Base-by-base conservation (phyloP, 2,329 filamentous ascomycete genomes). In the Colletotrichum sp. region DNA sequence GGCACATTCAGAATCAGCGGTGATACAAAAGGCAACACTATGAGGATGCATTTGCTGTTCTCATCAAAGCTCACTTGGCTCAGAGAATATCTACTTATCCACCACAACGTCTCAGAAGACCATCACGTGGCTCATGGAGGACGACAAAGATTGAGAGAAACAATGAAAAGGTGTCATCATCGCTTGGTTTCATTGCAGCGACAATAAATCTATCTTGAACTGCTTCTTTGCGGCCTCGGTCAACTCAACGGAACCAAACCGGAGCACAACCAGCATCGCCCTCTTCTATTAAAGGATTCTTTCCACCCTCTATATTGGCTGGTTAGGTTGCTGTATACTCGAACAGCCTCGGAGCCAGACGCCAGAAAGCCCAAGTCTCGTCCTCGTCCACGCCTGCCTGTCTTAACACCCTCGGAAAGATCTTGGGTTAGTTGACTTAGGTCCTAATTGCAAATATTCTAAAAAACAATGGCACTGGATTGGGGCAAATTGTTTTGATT, bases 231-330 rank as follows among this genome's bases (percentile, higher is more conserved):
- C 36, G n/a, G 6, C 43, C 7, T 12, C 21, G 43, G 43, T 48
- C 18, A 48, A 21, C 43, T 48, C 43, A 48, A 12, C 5, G 6
- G 43, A 13, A n/a, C 10, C 43, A 21, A 48, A 48, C 5, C 24
- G n/a, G n/a, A n/a, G n/a, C n/a, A n/a, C n/a, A n/a, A n/a, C 36
- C 16, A 43, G 18, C 9, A 48, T 2, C 38, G 1, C 18, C 4
- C 6, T 21, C 10, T 48, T 48, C 10, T 48, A 7, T 1, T 48
- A 21, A 9, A 48, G 6, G 2, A 2, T 10, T 48, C 18, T 21
- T 21, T 3, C 2, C 2, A 21, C 3, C 10, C 6, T 13, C 1
- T 3, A 0, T 48, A 3, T 1, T 48, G 18, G n/a, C 10, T 48
- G 43, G 10, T 5, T 48, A 21, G 1, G 1, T 48, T 21, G n/a